These are phyloP conservation scores for Bothriochloa decipiens DNA, from an alignment of 176 grass and related monocot species.

Conservation along the genomic window DNA sequence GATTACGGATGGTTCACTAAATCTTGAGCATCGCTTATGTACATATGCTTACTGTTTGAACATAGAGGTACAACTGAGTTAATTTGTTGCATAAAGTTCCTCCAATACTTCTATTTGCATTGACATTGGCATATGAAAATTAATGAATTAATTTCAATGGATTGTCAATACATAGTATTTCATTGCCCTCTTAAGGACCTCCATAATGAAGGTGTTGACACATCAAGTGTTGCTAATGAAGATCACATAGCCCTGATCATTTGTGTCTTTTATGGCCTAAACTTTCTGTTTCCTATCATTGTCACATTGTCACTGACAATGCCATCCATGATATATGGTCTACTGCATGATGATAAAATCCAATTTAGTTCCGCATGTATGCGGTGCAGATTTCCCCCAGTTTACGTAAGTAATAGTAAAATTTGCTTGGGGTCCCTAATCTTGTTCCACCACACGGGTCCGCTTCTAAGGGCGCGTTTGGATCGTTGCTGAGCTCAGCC, in stretches of 20 bases:
- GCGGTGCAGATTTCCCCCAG: neutral
- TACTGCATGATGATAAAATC: conserved; percentile 11
- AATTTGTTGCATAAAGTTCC: conserved; percentile 2
- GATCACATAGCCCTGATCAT: conserved; percentile 24
- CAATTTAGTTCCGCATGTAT: neutral
- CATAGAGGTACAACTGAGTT: neutral
- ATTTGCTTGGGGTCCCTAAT: neutral
- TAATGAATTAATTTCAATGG: conserved; percentile 15
- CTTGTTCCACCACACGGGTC: neutral
- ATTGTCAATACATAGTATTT: conserved; percentile 23
- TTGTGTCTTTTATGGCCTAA: conserved; percentile 18
- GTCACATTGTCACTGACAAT: neutral
- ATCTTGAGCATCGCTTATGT: conserved; percentile 5
- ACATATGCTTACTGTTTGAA: neutral
- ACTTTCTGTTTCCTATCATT: conserved; percentile 27
- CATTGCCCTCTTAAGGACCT: conserved; percentile 3
- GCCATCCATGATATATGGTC: conserved; percentile 1
- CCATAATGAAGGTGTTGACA: neutral
- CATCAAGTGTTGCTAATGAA: conserved; percentile 24
- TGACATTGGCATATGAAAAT: conserved; percentile 6
- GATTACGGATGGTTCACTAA: neutral
- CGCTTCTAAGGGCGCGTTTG: neutral
- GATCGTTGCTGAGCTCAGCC: too few relatives aligned
- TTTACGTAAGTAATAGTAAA: neutral
- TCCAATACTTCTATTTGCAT: conserved; percentile 26